Evolutionary conservation across 1,139 yeast genomes (phyloP), one percentile per base, ranked within the genome.

Genomic region (Dujonia santamariae): DNA sequence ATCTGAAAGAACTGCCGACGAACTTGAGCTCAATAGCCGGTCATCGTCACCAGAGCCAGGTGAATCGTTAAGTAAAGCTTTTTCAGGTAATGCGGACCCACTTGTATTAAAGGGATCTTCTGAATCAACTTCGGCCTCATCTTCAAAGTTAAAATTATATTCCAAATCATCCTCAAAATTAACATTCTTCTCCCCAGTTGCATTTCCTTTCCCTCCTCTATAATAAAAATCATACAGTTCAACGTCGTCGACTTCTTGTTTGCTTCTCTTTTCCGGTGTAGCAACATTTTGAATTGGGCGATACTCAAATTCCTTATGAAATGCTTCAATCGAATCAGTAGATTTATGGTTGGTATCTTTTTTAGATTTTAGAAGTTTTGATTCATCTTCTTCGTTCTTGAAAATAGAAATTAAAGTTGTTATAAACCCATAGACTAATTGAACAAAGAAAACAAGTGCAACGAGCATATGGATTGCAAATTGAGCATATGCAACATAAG

Each of bases 401-500:
- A 50, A 30, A 14, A 62, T 53, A 2, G 65, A 48, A 4, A 44
- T 28, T 8, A 62, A 36, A 1, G 72, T 65, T 11, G 41, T 48
- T 3, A 39, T 38, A 26, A 66, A 54, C 40, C 67, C 55, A 38
- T 56, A 60, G 3, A 56, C 19, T 39, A 67, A 54, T 32, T 64
- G 67, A 12, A 56, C 30, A 4, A 64, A 35, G 40, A 72, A 74
- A 3, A 62, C 43, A 7, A 61, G 34, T 1, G 69, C 63, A 11
- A 67, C 67, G 5, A 64, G 23, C 8, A 58, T 43, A 47, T 72
- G 77, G 13, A 72, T 52, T 5, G 59, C 26, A 19, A 71, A 48
- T 34, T 72, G 75, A 1, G 59, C 58, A 46, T 60, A 68, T 1
- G 73, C 69, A 25, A 71, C 59, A 36, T 60, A 52, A 0, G 75